Percentiles rank a stretch among this genome's conserved stretches.
phyloP scores from a whole-genome alignment of 345 rosid genomes.

The Moricandia moricandioides region DNA sequence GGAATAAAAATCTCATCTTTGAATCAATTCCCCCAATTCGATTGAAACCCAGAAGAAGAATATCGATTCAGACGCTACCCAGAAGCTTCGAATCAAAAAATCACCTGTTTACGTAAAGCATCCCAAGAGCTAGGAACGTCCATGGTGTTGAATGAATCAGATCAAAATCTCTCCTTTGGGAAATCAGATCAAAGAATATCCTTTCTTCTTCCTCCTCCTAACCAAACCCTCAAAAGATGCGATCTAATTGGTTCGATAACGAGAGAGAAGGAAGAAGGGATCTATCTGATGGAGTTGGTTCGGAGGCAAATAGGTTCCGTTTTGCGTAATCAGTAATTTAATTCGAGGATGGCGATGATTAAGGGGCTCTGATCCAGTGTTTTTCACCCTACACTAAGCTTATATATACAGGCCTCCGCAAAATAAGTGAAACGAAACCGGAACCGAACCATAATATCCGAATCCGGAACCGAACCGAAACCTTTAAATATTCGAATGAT shows the following conservation, averaged over 20 bases:
- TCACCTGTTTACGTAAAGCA: conserved; percentile 87
- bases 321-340: conserved; percentile 37
- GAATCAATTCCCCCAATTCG: neutral
- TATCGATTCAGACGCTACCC: neutral
- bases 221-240: neutral
- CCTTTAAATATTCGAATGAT: too few species aligned
- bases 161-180: conserved; percentile 6
- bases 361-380: neutral
- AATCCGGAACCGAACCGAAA: too few species aligned
- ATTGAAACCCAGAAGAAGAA: neutral
- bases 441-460: too few species aligned
- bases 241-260: conserved; percentile 5
- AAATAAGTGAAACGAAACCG: too few species aligned
- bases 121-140: conserved; percentile 90
- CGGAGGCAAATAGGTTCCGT: conserved; percentile 32
- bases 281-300: conserved; percentile 36
- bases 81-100: neutral
- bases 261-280: conserved; percentile 1
- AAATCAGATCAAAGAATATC: neutral
- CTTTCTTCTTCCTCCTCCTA: neutral
- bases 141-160: conserved; percentile 40
- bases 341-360: neutral
- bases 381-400: conserved; percentile 1
- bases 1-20: neutral
- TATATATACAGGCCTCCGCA: neutral